Percentiles rank a stretch among this genome's conserved stretches.
These are phyloP conservation scores for Phoma herbarum DNA, from an alignment of 2,329 filamentous ascomycete genomes.

Conservation along the genomic window DNA sequence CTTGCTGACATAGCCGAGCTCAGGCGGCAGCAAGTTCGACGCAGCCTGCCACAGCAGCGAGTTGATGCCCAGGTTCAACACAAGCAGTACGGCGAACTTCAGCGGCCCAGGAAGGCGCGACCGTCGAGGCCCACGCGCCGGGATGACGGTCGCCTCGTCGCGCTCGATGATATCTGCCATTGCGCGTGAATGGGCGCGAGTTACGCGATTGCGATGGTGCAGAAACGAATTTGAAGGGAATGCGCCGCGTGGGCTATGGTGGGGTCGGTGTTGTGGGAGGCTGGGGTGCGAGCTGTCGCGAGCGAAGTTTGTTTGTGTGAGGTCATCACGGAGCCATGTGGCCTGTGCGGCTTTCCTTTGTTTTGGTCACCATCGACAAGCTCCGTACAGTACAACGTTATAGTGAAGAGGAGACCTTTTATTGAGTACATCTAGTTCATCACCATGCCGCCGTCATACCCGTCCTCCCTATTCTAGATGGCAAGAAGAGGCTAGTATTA, in stretches of 20 bases:
- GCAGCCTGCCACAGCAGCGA: slow-evolving; percentile 70
- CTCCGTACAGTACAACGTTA: neutral
- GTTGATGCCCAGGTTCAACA: slow-evolving; percentile 68
- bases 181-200: slow-evolving; percentile 15
- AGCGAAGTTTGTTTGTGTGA: slow-evolving; percentile 20
- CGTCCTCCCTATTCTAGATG: slow-evolving; percentile 23
- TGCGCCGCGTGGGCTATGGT: slow-evolving; percentile 20
- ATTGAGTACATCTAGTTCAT: slow-evolving; percentile 21
- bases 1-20: slow-evolving; percentile 73
- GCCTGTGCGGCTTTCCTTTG: slow-evolving; percentile 11
- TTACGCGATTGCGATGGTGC: slow-evolving; percentile 4
- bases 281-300: slow-evolving; percentile 16
- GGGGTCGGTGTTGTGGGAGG: slow-evolving; percentile 19
- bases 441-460: slow-evolving; percentile 18
- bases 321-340: slow-evolving; percentile 8
- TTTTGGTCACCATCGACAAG: neutral
- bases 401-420: slow-evolving; percentile 23
- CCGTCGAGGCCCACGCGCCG: slow-evolving; percentile 33
- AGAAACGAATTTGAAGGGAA: slow-evolving; percentile 2
- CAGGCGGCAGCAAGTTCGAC: slow-evolving; percentile 67
- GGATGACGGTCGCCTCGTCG: slow-evolving; percentile 38
- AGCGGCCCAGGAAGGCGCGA: slow-evolving; percentile 49
- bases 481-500: slow-evolving; percentile 21
- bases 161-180: slow-evolving; percentile 44
- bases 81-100: slow-evolving; percentile 56